Conservation (phyloP, 495 filamentous ascomycete genomes). For the Clohesyomyces aquaticus region DNA sequence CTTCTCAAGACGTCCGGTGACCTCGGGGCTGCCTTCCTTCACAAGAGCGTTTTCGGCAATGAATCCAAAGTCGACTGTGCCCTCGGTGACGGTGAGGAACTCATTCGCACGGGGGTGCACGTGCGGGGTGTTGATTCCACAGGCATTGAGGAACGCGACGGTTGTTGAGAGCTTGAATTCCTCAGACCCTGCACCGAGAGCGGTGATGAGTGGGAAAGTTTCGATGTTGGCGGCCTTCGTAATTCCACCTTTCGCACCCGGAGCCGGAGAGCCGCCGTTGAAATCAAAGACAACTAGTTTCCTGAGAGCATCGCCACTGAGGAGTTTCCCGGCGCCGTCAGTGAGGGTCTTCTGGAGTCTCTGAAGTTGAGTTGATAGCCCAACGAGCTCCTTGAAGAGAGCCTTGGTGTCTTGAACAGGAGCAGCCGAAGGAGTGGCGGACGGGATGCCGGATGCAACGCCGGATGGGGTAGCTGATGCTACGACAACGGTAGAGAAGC, state of each 20-base stretch:
- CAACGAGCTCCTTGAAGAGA: slow-evolving; percentile 24
- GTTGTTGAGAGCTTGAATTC: too few relatives aligned
- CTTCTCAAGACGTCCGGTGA: slow-evolving; percentile 47
- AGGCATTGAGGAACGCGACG: slow-evolving; percentile 48
- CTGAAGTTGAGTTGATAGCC: slow-evolving; percentile 39
- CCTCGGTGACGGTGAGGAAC: slow-evolving; percentile 53
- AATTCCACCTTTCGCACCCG: slow-evolving; percentile 25
- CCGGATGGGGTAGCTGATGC: slow-evolving; percentile 11
- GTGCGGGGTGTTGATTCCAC: slow-evolving; percentile 56
- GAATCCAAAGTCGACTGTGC: slow-evolving; percentile 53
- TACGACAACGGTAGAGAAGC: not conserved
- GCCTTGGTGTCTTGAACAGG: not conserved
- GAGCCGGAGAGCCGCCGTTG: slow-evolving; percentile 32
- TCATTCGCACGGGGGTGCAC: slow-evolving; percentile 55
- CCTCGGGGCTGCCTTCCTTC: slow-evolving; percentile 34
- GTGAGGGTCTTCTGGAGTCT: slow-evolving; percentile 38
- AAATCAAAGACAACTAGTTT: slow-evolving; percentile 39
- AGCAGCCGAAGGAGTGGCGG: slow-evolving; percentile 3
- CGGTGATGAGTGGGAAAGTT: slow-evolving; percentile 52
- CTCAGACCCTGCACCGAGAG: too few relatives aligned
- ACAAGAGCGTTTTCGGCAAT: slow-evolving; percentile 56
- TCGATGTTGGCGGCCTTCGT: slow-evolving; percentile 46
- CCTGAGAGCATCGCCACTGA: slow-evolving; percentile 26
- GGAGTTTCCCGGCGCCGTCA: slow-evolving; percentile 23
- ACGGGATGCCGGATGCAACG: slow-evolving; percentile 1